Evolutionary conservation across 2,329 filamentous ascomycete species (phyloP), one percentile per base, ranked within the genome.

Genomic region (Ceratocystis cacaofunesta): DNA sequence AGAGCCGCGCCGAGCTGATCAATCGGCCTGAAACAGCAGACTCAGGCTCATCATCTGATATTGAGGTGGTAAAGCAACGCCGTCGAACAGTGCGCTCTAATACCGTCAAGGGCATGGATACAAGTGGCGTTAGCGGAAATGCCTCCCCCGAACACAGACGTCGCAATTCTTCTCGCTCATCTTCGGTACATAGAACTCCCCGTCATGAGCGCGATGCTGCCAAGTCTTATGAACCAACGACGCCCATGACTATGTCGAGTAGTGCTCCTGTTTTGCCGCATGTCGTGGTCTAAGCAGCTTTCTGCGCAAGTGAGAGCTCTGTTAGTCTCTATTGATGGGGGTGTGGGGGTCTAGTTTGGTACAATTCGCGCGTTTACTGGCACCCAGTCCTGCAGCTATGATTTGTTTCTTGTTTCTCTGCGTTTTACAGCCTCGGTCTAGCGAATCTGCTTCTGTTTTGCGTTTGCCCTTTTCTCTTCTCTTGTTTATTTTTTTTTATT

Each of bases 371-470:
- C 46, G n/a, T 22, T 19, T 50, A 10, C 22, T 22, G 46, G 46
- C 2, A 50, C 46, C 17, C 10, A 12, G 30, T 17, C 55, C 60
- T 19, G 32, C 50, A 41, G 30, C 41, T 60, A 28, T 52, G 66
- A 66, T 60, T 63, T 50, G 43, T 63, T 66, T 64, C 62, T 46
- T 68, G 46, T 67, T 68, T 66, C 7, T 19, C 46, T 50, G 46
- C 46, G 46, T 19, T 41, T 41, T 50, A 50, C 46, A 50, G 46
- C 46, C 15, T 57, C 32, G 64, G 55, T 61, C 50, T 63, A 52
- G 36, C 65, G 43, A 50, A 50, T 64, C 52, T 68, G 61, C 67
- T 46, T 66, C 65, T 66, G 52, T 58, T 68, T 66, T 57, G 68
- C 66, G 62, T 41, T 62, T 65, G 63, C 58, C 65, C 62, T 65